phyloP scores from a whole-genome alignment of 352 stramenopile genomes.

The Phytophthora ramorum region DNA sequence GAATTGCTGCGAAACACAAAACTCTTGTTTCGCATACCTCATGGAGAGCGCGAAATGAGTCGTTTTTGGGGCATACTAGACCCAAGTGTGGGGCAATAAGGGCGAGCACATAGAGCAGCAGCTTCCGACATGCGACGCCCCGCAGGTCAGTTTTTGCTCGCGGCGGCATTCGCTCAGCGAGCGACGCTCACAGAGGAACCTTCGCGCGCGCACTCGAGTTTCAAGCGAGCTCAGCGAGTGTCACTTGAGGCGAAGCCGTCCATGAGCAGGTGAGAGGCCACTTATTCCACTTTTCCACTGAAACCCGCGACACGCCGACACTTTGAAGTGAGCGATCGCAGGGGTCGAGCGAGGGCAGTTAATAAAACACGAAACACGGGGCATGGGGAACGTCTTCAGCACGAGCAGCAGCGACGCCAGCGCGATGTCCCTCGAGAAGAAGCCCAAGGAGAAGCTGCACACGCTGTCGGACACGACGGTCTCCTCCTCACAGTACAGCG shows the following conservation, averaged over 20 bases:
- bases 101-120: not conserved
- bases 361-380: not conserved
- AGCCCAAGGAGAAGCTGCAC: conserved; percentile 41
- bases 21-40: no score
- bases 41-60: not conserved
- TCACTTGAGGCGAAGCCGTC: not conserved
- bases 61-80: no score
- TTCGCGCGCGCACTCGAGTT: not conserved
- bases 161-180: not conserved
- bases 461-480: conserved; percentile 66
- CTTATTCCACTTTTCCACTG: conserved; percentile 31
- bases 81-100: not conserved
- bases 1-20: no score
- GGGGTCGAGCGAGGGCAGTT: not conserved
- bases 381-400: conserved; percentile 38
- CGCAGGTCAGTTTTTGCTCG: conserved; percentile 7
- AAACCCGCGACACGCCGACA: conserved; percentile 35
- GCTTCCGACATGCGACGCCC: not conserved
- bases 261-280: conserved; percentile 5
- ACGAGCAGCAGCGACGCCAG: conserved; percentile 9
- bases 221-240: conserved; percentile 1
- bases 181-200: not conserved
- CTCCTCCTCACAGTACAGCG: conserved; percentile 45
- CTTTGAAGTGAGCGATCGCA: conserved; percentile 5
- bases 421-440: not conserved